phyloP scores from a whole-genome alignment of 192 early-diverging fungal genomes.

The Coemansia sp. region DNA sequence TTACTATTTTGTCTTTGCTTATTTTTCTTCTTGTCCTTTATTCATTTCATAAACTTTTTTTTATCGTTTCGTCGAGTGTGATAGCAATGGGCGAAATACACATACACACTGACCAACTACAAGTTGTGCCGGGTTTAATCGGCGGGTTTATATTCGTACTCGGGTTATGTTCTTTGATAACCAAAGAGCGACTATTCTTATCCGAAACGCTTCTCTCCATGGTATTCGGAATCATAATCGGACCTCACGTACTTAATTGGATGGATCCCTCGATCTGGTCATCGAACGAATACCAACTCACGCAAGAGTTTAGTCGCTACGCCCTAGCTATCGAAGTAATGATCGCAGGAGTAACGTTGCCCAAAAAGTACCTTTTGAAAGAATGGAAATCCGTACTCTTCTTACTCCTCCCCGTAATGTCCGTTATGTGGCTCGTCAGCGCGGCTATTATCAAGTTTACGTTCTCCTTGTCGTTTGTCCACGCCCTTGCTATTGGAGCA shows the following conservation, averaged over 20 bases:
- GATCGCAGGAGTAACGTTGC: constrained; percentile 81
- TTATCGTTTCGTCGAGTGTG: not conserved
- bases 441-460: constrained; percentile 69
- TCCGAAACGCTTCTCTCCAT: constrained; percentile 83
- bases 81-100: constrained; percentile 39
- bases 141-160: constrained; percentile 73
- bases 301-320: constrained; percentile 73
- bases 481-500: constrained; percentile 77
- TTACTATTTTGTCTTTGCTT: not conserved
- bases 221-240: constrained; percentile 82
- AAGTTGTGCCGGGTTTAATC: constrained; percentile 59
- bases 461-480: constrained; percentile 58
- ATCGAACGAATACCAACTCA: constrained; percentile 58
- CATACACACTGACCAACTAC: constrained; percentile 33
- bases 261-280: constrained; percentile 69
- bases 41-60: too few relatives aligned
- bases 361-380: constrained; percentile 73
- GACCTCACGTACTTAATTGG: constrained; percentile 71
- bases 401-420: constrained; percentile 80
- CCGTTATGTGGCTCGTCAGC: constrained; percentile 76
- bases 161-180: constrained; percentile 66
- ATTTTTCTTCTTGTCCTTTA: not conserved
- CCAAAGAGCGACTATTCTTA: constrained; percentile 72
- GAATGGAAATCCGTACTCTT: constrained; percentile 69
- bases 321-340: constrained; percentile 85